Conservation (phyloP, 2,329 filamentous ascomycete species). For the Cladophialophora carrionii region DNA sequence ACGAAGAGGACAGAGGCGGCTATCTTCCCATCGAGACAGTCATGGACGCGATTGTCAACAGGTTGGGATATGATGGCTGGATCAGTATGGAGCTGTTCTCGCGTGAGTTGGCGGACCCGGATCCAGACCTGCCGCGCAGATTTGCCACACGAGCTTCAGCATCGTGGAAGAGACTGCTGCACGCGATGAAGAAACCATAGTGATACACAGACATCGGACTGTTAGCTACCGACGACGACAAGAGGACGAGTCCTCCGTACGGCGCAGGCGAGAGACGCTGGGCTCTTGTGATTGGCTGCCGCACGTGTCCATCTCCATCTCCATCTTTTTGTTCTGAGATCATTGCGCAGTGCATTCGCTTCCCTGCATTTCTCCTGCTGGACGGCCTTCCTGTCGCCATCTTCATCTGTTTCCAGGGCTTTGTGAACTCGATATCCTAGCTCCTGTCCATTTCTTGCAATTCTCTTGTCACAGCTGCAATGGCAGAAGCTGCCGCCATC, state of each 20-base stretch:
- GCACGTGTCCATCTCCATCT: not conserved
- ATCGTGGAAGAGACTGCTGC: conserved; percentile 11
- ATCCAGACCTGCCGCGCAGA: not conserved
- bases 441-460: conserved; percentile 2
- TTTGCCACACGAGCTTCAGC: conserved; percentile 8
- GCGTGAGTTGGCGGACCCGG: not conserved
- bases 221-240: no score
- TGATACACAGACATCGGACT: not conserved
- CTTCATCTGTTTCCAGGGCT: conserved; percentile 1
- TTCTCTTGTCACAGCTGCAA: conserved; percentile 2
- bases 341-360: conserved; percentile 14
- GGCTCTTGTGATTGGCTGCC: not conserved
- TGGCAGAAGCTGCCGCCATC: conserved; percentile 31
- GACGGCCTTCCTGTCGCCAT: conserved; percentile 1
- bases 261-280: not conserved
- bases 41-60: conserved; percentile 62
- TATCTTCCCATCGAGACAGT: conserved; percentile 69
- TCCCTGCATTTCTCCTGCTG: not conserved
- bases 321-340: conserved; percentile 9
- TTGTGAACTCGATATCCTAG: not conserved
- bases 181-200: not conserved
- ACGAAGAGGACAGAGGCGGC: conserved; percentile 63
- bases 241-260: not conserved
- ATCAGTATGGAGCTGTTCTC: conserved; percentile 32
- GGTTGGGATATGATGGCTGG: conserved; percentile 59